Conservation (phyloP, 139 green algal species). For the Medakamo hakoo region DNA sequence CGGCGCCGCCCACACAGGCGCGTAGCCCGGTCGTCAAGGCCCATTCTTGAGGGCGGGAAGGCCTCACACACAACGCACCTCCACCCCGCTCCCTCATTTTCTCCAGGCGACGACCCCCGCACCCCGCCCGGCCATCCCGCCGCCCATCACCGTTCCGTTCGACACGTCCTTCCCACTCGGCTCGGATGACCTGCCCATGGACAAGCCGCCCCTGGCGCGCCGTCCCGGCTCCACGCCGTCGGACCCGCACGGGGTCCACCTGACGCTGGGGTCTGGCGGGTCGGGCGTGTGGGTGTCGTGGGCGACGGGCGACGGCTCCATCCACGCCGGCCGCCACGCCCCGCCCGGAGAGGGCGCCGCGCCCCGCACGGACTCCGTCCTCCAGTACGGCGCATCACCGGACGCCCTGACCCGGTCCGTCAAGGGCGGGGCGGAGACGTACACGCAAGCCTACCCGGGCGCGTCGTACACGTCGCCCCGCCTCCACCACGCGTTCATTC, state of each 20-base stretch:
- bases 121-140: too few species aligned
- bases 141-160: background rate
- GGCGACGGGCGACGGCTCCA: background rate
- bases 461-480: background rate
- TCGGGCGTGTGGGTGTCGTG: background rate
- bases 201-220: background rate
- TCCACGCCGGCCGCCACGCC: too few species aligned
- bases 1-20: background rate
- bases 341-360: too few species aligned
- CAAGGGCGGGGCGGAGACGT: too few species aligned
- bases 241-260: background rate
- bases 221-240: too few species aligned
- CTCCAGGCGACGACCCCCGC: too few species aligned
- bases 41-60: too few species aligned
- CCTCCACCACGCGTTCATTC: background rate
- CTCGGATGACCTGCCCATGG: background rate
- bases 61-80: too few species aligned
- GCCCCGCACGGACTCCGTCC: too few species aligned
- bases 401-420: too few species aligned
- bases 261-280: background rate
- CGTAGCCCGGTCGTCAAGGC: background rate
- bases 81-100: background rate
- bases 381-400: too few species aligned
- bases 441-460: background rate
- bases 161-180: background rate